These are phyloP conservation scores for Saposhnikovia divaricata DNA, from an alignment of 129 eudicot genomes.

Conservation along the genomic window DNA sequence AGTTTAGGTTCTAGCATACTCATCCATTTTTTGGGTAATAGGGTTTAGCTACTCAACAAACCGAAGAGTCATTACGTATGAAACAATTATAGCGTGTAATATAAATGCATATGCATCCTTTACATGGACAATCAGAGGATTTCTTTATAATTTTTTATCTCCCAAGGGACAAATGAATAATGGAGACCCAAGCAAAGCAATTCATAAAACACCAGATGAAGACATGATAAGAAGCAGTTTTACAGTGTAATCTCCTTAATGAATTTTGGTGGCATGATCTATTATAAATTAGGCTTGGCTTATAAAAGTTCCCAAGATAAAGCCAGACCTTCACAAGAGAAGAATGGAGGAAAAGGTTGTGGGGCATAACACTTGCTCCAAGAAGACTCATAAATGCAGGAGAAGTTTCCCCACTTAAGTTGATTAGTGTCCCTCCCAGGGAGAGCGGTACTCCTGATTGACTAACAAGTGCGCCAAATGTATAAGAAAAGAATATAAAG, in stretches of 20 bases:
- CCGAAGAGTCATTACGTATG: not conserved
- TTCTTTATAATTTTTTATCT: too few relatives aligned
- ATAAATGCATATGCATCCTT: not conserved
- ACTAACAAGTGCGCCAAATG: conserved; percentile 51
- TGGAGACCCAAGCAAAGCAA: not conserved
- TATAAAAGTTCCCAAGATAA: conserved; percentile 1
- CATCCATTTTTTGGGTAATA: not conserved
- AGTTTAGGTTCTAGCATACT: conserved; percentile 3
- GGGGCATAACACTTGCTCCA: conserved; percentile 97
- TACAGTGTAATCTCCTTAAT: not conserved
- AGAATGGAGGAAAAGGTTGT: conserved; percentile 89
- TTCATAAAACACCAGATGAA: not conserved
- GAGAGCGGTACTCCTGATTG: conserved; percentile 56
- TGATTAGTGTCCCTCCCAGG: conserved; percentile 31
- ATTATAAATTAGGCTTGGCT: not conserved
- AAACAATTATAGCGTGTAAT: too few relatives aligned
- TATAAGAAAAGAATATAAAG: conserved; percentile 39
- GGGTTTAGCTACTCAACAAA: not conserved
- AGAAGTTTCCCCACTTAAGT: conserved; percentile 65
- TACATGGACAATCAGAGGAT: not conserved
- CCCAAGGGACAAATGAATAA: not conserved
- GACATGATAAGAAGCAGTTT: not conserved
- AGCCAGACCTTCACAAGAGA: conserved; percentile 69
- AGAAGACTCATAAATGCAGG: conserved; percentile 70
- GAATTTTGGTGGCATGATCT: not conserved